Base-by-base conservation (phyloP, 805 yeast genomes). In the Candida germanica region DNA sequence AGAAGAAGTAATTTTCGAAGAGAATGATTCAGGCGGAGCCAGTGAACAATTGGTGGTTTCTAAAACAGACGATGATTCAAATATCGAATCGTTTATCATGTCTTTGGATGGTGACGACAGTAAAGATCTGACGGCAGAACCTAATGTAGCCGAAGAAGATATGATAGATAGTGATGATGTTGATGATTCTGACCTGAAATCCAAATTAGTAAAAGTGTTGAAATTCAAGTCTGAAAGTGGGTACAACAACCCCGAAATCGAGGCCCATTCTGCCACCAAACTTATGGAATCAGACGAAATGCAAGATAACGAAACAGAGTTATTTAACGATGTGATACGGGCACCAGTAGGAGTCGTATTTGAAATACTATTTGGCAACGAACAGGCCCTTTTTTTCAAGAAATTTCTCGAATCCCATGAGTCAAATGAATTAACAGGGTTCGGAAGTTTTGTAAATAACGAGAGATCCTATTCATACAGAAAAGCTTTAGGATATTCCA, bases 341-440 rank as follows among this genome's bases (percentile, higher is more conserved):
- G 89, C 85, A 1, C 93, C 98, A 1, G 64, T 91, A 3, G 96
- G 96, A 0, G 68, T 82, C 0, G 73, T 87, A 0, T 87, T 71
- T 50, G 77, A 75, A 37, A 49, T 89, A 6, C 47, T 88, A 31
- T 91, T 83, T 59, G 95, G 96, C 17, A 63, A 69, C 5, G 51
- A 52, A 14, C 71, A 76, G 32, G 72, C 58, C 4, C 33, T 50
- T 3, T 73, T 63, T 40, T 69, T 72, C 42, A 52, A 50, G 29
- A 53, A 48, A 11, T 47, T 66, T 47, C 44, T 72, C 50, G 62
- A 64, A 53, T 38, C 58, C 29, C 76, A 66, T 42, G 77, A 69
- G 35, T 79, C 77, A 0, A 62, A 69, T 4, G 69, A 73, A 16
- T 59, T 76, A 26, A 52, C 75, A 1, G 59, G 53, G 6, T 69